Percentiles rank a stretch among this genome's conserved stretches.
These are phyloP conservation scores for Populus hybrid DNA, from an alignment of 441 rosid species.

Conservation along the genomic window DNA sequence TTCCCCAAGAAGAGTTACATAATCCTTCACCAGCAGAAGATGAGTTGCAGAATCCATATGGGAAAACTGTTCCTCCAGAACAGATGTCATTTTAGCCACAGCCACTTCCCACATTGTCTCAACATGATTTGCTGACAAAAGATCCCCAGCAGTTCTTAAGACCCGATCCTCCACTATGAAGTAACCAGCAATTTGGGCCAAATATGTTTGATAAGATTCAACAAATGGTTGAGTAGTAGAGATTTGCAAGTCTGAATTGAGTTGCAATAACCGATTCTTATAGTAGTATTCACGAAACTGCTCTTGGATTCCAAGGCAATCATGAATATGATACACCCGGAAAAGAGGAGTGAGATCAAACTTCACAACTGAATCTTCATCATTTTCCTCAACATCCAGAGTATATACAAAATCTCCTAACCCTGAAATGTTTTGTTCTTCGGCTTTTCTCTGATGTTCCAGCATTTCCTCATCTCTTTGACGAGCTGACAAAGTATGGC, in stretches of 20 bases:
- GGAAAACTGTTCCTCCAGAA: slow-evolving; percentile 71
- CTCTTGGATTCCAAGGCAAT: slow-evolving; percentile 68
- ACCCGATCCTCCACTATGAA: slow-evolving; percentile 96
- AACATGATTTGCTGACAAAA: slow-evolving; percentile 65
- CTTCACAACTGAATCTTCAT: slow-evolving; percentile 70
- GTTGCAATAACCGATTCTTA: slow-evolving; percentile 67
- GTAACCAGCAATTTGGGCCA: slow-evolving; percentile 87
- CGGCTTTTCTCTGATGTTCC: slow-evolving; percentile 85
- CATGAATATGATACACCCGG: slow-evolving; percentile 83
- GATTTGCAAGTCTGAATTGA: slow-evolving; percentile 80
- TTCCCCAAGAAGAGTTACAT: slow-evolving; percentile 78
- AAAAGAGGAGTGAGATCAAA: slow-evolving; percentile 88
- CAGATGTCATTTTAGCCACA: slow-evolving; percentile 54
- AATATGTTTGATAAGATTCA: slow-evolving; percentile 84
- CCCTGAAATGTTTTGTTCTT: slow-evolving; percentile 71
- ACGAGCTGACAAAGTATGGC: slow-evolving; percentile 66
- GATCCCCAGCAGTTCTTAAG: slow-evolving; percentile 71
- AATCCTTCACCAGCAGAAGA: slow-evolving; percentile 91
- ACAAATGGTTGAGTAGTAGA: slow-evolving; percentile 72
- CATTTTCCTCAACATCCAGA: slow-evolving; percentile 73
- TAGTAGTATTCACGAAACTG: slow-evolving; percentile 89
- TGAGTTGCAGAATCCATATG: slow-evolving; percentile 89
- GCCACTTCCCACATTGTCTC: slow-evolving; percentile 97
- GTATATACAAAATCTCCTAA: slow-evolving; percentile 61
- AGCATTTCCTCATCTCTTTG: slow-evolving; percentile 90